phyloP scores from a whole-genome alignment of 1,139 yeast genomes.

The Taiozyma sp. region DNA sequence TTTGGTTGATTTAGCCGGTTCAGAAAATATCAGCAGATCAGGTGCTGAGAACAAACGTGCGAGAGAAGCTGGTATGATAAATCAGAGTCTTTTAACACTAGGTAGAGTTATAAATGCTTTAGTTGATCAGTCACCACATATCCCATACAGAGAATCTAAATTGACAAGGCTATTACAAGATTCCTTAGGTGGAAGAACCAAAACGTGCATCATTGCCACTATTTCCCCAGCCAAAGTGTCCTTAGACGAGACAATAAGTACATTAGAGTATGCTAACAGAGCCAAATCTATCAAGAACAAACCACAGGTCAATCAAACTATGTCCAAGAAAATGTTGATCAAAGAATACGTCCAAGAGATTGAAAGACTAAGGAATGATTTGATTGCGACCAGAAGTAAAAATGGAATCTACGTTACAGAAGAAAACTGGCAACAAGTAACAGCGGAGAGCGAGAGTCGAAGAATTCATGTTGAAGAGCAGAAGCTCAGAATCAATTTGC shows the following conservation, averaged over 20 bases:
- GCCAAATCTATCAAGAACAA: constrained; percentile 74
- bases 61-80: constrained; percentile 84
- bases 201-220: constrained; percentile 62
- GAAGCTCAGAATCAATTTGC: constrained; percentile 36
- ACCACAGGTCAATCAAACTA: constrained; percentile 57
- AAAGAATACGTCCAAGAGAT: constrained; percentile 47
- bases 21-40: constrained; percentile 72
- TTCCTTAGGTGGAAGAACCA: constrained; percentile 63
- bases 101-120: constrained; percentile 81
- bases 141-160: constrained; percentile 73
- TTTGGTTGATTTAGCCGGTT: constrained; percentile 85
- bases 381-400: constrained; percentile 54
- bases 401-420: constrained; percentile 63
- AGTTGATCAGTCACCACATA: constrained; percentile 54
- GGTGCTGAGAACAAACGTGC: constrained; percentile 79
- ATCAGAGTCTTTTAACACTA: constrained; percentile 73
- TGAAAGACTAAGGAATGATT: constrained; percentile 54
- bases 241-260: constrained; percentile 73
- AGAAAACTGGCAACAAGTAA: constrained; percentile 41
- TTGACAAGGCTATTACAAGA: constrained; percentile 59
- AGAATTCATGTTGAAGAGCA: constrained; percentile 41
- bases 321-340: constrained; percentile 44
- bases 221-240: constrained; percentile 74
- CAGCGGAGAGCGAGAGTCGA: constrained; percentile 43
- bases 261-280: constrained; percentile 78